Conservation (phyloP, 345 rosid species). For the Schrenkiella parvula region DNA sequence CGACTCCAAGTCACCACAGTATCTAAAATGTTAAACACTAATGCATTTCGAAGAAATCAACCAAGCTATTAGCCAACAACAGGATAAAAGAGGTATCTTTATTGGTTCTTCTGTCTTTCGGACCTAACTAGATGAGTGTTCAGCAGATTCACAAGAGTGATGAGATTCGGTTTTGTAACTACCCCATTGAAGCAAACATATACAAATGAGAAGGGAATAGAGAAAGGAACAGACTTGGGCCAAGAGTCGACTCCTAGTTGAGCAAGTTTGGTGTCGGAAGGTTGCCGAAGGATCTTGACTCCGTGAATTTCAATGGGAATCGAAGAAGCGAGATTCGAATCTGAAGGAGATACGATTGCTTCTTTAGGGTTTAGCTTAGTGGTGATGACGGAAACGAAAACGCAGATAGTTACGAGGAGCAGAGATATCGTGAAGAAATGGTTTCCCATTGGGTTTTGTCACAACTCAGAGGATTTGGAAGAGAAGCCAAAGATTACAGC, state of each 20-base stretch:
- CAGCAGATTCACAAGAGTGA: neutral
- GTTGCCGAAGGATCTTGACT: constrained; percentile 29
- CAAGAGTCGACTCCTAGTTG: constrained; percentile 31
- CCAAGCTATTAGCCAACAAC: neutral
- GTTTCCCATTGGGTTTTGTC: constrained; percentile 19
- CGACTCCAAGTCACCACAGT: neutral
- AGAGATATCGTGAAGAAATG: neutral
- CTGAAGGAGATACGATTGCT: neutral
- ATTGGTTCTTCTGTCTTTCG: neutral
- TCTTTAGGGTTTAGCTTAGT: constrained; percentile 21
- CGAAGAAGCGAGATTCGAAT: neutral
- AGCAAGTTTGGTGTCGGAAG: constrained; percentile 18
- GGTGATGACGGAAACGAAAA: constrained; percentile 28
- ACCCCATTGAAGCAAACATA: neutral
- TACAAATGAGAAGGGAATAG: neutral
- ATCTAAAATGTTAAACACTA: neutral
- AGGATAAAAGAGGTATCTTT: neutral
- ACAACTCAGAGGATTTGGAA: neutral
- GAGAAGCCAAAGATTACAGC: neutral
- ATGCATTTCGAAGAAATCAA: neutral
- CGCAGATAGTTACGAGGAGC: constrained; percentile 24
- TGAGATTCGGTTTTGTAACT: neutral
- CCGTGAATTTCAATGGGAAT: constrained; percentile 21
- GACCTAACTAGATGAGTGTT: neutral
- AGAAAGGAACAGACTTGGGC: constrained; percentile 29